Conservation (phyloP, 2,329 filamentous ascomycete species). For the Cercospora citrullina region DNA sequence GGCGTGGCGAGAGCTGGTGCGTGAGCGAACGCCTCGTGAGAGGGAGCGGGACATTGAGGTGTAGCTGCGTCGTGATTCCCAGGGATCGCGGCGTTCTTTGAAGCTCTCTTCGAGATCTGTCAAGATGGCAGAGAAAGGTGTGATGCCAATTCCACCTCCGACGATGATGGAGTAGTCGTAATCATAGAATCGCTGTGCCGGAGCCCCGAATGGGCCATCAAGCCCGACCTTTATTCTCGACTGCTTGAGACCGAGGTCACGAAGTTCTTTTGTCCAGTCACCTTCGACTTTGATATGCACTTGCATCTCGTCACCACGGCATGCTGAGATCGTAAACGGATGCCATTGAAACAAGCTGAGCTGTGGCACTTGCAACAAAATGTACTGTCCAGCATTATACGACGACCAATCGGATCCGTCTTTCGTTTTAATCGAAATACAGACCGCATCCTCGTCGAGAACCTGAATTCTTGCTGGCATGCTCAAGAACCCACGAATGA, state of each 20-base stretch:
- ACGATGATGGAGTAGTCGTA: conserved; percentile 59
- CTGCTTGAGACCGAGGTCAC: conserved; percentile 43
- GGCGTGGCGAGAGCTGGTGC: conserved; percentile 2
- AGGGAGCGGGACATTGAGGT: background rate
- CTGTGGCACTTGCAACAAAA: conserved; percentile 57
- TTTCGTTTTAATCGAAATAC: conserved; percentile 52
- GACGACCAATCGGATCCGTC: conserved; percentile 53
- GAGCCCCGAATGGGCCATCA: conserved; percentile 60
- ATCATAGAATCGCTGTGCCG: conserved; percentile 60
- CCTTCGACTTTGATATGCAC: conserved; percentile 61
- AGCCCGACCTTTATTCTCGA: conserved; percentile 53
- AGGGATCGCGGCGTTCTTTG: conserved; percentile 28
- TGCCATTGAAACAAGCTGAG: conserved; percentile 61
- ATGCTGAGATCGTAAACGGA: conserved; percentile 60
- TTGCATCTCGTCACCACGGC: conserved; percentile 54
- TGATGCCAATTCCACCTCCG: conserved; percentile 59
- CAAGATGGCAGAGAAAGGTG: conserved; percentile 59
- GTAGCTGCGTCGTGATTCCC: conserved; percentile 19
- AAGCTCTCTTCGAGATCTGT: conserved; percentile 53
- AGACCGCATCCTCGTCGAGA: conserved; percentile 56
- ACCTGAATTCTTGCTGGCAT: conserved; percentile 53
- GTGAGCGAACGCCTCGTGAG: background rate
- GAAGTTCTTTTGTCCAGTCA: conserved; percentile 55
- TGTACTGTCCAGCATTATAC: conserved; percentile 59
- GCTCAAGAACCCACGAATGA: conserved; percentile 51